A percentile compares a stretch with the other conserved stretches of the same genome.
These are phyloP conservation scores for Theobroma cacao DNA, from an alignment of 345 rosid genomes.

Conservation along the genomic window DNA sequence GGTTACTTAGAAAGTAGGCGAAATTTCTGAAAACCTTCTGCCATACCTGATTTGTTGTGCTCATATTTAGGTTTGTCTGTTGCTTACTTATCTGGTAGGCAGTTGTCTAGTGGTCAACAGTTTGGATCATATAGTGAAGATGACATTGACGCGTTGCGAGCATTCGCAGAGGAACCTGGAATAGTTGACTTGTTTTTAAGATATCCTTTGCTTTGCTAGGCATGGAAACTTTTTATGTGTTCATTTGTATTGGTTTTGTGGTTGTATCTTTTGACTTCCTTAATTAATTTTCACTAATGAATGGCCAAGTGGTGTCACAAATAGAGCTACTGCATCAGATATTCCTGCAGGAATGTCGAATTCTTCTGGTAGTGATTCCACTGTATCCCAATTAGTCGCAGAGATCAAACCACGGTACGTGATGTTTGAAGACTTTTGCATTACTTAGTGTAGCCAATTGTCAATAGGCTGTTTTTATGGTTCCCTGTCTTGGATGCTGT, in stretches of 20 bases:
- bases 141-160: constrained; percentile 88
- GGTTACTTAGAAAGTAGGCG: background rate
- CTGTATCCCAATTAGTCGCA: constrained; percentile 64
- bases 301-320: constrained; percentile 83
- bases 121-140: constrained; percentile 78
- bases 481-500: background rate
- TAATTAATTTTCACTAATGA: constrained; percentile 67
- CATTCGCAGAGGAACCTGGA: constrained; percentile 88
- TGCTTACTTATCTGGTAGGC: constrained; percentile 85
- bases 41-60: constrained; percentile 25
- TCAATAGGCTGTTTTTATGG: background rate
- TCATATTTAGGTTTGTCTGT: constrained; percentile 64
- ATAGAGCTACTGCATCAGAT: constrained; percentile 52
- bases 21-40: background rate
- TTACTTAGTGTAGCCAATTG: background rate
- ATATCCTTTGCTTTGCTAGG: constrained; percentile 59
- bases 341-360: constrained; percentile 53
- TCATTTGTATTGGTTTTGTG: background rate
- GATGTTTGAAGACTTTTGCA: constrained; percentile 10
- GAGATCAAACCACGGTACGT: constrained; percentile 92
- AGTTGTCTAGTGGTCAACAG: constrained; percentile 44
- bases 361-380: constrained; percentile 49
- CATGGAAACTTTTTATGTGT: background rate
- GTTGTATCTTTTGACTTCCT: constrained; percentile 35
- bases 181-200: constrained; percentile 72